Conservation (phyloP, 139 green algal genomes). For the Haematococcus lacustris region DNA sequence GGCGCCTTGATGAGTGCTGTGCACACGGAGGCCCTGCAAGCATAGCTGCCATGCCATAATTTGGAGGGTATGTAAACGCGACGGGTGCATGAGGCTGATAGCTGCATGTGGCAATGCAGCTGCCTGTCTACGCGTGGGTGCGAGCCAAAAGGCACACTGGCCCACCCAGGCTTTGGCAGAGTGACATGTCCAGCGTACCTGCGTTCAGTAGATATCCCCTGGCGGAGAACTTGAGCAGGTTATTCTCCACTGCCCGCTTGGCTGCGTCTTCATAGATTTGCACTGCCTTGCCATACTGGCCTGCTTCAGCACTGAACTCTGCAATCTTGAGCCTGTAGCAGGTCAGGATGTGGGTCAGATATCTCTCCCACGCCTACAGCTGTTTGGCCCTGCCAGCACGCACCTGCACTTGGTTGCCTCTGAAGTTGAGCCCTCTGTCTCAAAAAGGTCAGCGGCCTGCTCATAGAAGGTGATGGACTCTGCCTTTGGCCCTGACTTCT, state of each 20-base stretch:
- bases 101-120: too few relatives aligned
- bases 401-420: slow-evolving; percentile 73
- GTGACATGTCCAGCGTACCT: too few relatives aligned
- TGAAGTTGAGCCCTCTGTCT: slow-evolving; percentile 59
- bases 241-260: slow-evolving; percentile 68
- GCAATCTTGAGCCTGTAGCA: slow-evolving; percentile 53
- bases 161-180: too few relatives aligned
- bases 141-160: too few relatives aligned
- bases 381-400: background rate
- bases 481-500: slow-evolving; percentile 70
- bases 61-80: too few relatives aligned
- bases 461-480: slow-evolving; percentile 66
- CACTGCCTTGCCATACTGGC: slow-evolving; percentile 27
- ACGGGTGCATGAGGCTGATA: too few relatives aligned
- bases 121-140: too few relatives aligned
- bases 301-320: slow-evolving; percentile 64
- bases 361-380: too few relatives aligned
- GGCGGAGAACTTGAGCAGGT: slow-evolving; percentile 89
- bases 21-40: too few relatives aligned
- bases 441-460: slow-evolving; percentile 83
- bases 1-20: too few relatives aligned
- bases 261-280: slow-evolving; percentile 34
- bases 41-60: too few relatives aligned
- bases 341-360: background rate
- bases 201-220: slow-evolving; percentile 30